Base-by-base conservation (phyloP, 2,329 filamentous ascomycete genomes). In the Penicillium sp. region DNA sequence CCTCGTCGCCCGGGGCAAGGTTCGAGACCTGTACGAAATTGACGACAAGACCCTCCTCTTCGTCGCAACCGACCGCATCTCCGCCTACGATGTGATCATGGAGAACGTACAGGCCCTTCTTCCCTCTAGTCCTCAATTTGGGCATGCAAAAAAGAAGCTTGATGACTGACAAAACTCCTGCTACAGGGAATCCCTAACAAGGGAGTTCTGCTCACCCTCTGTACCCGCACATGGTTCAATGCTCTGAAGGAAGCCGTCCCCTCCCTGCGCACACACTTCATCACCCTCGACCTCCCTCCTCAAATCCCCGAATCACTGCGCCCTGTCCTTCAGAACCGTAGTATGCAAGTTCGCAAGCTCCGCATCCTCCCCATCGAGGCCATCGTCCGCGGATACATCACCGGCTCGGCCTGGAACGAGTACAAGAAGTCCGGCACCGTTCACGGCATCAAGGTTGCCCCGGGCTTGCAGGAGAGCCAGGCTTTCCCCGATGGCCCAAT, bases 41-140 rank as follows among this genome's bases (percentile, higher is more conserved):
- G 84, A 90, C 68, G 77, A 84, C 33, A 75, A 82, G 50, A 88
- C 84, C 2, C 83, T 96, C 4, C 86, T 96, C 50, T 93, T 96
- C 68, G 85, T 92, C 49, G 88, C 90, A 20, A 89, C 90, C 12
- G 92, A 97, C 76, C 88, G 94, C 61, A 94, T 97, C 71, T 96
- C 91, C 20, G 94, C 94, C 49, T 97, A 93, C 79, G 93, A 97
- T 81, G 91, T 95, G 63, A 85, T 96, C 63, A 86, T 96, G 80
- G 77, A 83, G 64, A 97, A 94, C 75, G 85, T 86, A 70, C 66
- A 40, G 4, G 7, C 36, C 17, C 13, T 44, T 76, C 78, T 39
- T 75, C 81, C 13, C 74, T 80, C 43, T n/a, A n/a, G n/a, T n/a
- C n/a, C n/a, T n/a, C 34, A 33, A 37, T 47, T n/a, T n/a, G n/a